phyloP scores from a whole-genome alignment of 768 basidiomycete species.

The Xerocomellus intermedius region DNA sequence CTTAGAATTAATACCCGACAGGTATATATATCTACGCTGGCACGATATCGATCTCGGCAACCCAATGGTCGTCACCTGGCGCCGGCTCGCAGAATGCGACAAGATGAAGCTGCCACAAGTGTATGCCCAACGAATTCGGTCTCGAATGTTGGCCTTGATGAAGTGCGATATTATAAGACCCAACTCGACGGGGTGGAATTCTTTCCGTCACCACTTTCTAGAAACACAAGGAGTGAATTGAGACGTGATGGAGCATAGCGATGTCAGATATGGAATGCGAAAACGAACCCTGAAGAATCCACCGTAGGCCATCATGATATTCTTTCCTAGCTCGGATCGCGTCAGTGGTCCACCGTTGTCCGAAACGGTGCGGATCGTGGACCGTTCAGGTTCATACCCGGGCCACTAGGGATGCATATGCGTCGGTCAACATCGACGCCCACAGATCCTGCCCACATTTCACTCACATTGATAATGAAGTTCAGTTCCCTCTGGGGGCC shows the following conservation, averaged over 20 bases:
- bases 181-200: neutral
- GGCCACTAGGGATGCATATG: neutral
- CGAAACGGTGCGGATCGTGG: neutral
- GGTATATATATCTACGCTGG: neutral
- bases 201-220: constrained; percentile 1
- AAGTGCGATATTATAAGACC: neutral
- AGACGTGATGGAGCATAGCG: neutral
- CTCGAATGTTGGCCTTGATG: neutral
- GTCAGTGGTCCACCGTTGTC: neutral
- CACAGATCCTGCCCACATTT: neutral
- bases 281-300: neutral
- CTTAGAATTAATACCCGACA: neutral
- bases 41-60: constrained; percentile 2
- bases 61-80: neutral
- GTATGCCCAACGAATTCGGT: neutral
- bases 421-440: neutral
- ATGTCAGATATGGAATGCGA: too few species aligned
- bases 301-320: neutral
- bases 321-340: neutral
- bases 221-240: neutral
- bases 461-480: neutral
- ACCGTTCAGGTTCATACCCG: neutral
- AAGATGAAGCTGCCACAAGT: constrained; percentile 1
- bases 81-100: neutral
- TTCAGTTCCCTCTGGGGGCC: neutral